A percentile compares a stretch with the other conserved stretches of the same genome.
phyloP scores from a whole-genome alignment of 495 filamentous ascomycete species.

The Daldinia childiae region DNA sequence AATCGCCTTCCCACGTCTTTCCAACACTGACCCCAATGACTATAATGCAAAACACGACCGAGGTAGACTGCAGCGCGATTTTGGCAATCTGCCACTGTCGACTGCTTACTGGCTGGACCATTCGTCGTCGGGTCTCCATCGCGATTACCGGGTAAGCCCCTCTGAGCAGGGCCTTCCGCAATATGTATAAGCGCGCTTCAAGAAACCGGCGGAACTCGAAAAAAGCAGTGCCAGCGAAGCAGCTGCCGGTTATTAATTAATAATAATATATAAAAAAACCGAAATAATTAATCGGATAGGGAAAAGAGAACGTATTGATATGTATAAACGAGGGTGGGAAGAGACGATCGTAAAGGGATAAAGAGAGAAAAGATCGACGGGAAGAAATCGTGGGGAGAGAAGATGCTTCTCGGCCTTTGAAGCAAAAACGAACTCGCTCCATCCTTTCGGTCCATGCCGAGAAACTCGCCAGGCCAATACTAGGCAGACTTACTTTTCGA shows the following conservation, averaged over 20 bases:
- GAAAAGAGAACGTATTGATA: background rate
- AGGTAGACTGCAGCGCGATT: slow-evolving; percentile 40
- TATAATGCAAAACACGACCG: slow-evolving; percentile 37
- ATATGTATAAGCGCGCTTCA: background rate
- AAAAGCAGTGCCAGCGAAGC: background rate
- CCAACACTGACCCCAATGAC: slow-evolving; percentile 43
- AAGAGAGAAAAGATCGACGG: slow-evolving; percentile 18
- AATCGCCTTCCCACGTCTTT: background rate
- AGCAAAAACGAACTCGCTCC: slow-evolving; percentile 14
- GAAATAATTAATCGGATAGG: background rate
- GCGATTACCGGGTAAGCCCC: background rate
- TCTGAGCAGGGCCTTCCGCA: slow-evolving; percentile 5
- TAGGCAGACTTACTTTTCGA: slow-evolving; percentile 9
- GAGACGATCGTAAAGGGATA: background rate
- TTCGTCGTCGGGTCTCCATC: slow-evolving; percentile 22
- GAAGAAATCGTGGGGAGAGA: slow-evolving; percentile 22
- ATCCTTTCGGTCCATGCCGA: slow-evolving; percentile 36
- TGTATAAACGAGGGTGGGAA: background rate
- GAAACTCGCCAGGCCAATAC: slow-evolving; percentile 30
- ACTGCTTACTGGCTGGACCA: slow-evolving; percentile 8
- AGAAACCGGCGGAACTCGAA: background rate
- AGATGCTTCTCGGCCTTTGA: slow-evolving; percentile 21
- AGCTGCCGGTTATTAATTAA: background rate
- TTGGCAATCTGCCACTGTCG: slow-evolving; percentile 46
- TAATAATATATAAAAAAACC: too few species aligned